These are phyloP conservation scores for Pestalotiopsis sp. DNA, from an alignment of 2,329 filamentous ascomycete species.

Conservation along the genomic window DNA sequence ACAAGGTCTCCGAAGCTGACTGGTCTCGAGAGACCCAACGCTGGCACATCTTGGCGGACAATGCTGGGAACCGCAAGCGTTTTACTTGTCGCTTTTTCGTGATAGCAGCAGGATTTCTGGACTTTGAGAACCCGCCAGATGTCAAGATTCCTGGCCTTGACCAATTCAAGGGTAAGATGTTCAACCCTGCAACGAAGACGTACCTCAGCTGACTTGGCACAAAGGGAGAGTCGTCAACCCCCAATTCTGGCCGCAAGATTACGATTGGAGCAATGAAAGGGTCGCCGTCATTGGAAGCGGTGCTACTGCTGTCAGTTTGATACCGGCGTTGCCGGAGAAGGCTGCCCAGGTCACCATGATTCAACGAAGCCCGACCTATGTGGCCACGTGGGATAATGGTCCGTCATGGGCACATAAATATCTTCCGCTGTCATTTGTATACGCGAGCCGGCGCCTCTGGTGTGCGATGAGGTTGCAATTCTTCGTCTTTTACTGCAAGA, in stretches of 20 bases:
- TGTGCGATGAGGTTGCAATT: background rate
- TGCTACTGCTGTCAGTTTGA: constrained; percentile 75
- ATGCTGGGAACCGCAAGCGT: background rate
- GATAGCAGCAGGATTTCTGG: background rate
- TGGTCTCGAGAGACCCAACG: background rate
- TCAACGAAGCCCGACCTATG: constrained; percentile 75
- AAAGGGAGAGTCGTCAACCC: constrained; percentile 59
- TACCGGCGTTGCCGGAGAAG: constrained; percentile 68
- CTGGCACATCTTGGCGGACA: background rate
- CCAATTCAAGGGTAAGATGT: background rate
- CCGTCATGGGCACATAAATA: constrained; percentile 6
- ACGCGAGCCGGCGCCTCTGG: background rate
- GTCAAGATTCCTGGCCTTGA: background rate
- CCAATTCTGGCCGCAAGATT: constrained; percentile 70
- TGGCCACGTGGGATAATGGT: constrained; percentile 46
- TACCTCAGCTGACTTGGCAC: constrained; percentile 50
- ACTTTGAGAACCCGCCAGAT: background rate
- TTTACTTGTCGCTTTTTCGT: background rate
- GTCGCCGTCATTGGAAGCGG: constrained; percentile 77
- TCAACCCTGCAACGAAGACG: background rate
- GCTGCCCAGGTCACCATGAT: constrained; percentile 76
- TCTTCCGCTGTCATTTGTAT: constrained; percentile 19
- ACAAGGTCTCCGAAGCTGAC: background rate
- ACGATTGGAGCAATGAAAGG: constrained; percentile 67
- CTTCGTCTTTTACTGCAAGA: background rate